These are phyloP conservation scores for Raphanus hybrid DNA, from an alignment of 441 rosid species.

Conservation along the genomic window DNA sequence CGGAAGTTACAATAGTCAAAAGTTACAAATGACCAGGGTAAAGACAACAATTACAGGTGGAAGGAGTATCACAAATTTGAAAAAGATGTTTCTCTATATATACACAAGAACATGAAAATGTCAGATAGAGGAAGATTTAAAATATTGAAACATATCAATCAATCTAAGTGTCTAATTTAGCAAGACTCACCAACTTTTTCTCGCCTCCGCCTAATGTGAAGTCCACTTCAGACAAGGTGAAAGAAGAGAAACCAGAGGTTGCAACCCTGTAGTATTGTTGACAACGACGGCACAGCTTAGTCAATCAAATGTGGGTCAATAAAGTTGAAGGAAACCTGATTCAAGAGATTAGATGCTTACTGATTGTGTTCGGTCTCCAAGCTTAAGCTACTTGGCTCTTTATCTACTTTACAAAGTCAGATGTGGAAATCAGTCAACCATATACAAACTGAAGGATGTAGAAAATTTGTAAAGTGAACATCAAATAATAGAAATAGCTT, in stretches of 20 bases:
- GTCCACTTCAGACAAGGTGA: slow-evolving; percentile 76
- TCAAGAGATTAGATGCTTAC: slow-evolving; percentile 50
- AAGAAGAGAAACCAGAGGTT: slow-evolving; percentile 51
- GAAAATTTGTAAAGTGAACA: slow-evolving; percentile 2
- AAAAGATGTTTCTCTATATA: slow-evolving; percentile 8
- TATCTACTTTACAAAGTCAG: slow-evolving; percentile 39
- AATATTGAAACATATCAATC: slow-evolving; percentile 23
- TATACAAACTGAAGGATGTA: slow-evolving; percentile 23
- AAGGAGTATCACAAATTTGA: slow-evolving; percentile 27
- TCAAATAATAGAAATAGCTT: slow-evolving; percentile 44
- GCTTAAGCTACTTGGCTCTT: slow-evolving; percentile 59
- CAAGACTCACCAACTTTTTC: slow-evolving; percentile 66
- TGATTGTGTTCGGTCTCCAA: slow-evolving; percentile 49
- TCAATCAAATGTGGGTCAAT: slow-evolving; percentile 27
- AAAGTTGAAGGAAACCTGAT: slow-evolving; percentile 20
- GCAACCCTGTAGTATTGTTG: slow-evolving; percentile 55
- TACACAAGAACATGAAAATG: slow-evolving; percentile 13
- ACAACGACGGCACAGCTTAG: slow-evolving; percentile 15
- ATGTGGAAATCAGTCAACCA: slow-evolving; percentile 28
- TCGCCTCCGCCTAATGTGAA: slow-evolving; percentile 68
- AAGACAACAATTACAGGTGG: slow-evolving; percentile 25
- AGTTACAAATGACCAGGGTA: slow-evolving; percentile 20
- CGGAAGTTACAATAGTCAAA: slow-evolving; percentile 9
- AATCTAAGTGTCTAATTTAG: slow-evolving; percentile 30
- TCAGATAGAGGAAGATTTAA: background rate